phyloP scores from a whole-genome alignment of 805 yeast genomes.

The Komagataella ulmi region DNA sequence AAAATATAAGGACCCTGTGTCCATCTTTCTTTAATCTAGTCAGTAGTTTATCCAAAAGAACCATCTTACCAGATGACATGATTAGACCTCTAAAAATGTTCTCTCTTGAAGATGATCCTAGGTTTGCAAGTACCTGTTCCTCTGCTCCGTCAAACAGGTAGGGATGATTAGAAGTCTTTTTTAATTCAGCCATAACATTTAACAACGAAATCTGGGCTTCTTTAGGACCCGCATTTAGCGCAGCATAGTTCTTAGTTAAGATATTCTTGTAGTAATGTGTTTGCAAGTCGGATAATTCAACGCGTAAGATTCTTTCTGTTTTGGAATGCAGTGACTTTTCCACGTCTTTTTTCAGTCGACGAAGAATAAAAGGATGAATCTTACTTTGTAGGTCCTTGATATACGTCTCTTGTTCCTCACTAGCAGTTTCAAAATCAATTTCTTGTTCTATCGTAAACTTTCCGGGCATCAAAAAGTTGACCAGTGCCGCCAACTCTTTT shows the following conservation, averaged over 20 bases:
- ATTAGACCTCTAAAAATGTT: slow-evolving; percentile 78
- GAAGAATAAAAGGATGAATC: slow-evolving; percentile 81
- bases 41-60: slow-evolving; percentile 76
- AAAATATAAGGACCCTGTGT: slow-evolving; percentile 87
- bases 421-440: slow-evolving; percentile 86
- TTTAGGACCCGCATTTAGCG: slow-evolving; percentile 73
- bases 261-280: slow-evolving; percentile 92
- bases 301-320: slow-evolving; percentile 89
- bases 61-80: slow-evolving; percentile 99
- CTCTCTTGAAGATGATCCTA: slow-evolving; percentile 53
- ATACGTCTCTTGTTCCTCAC: slow-evolving; percentile 76
- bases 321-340: slow-evolving; percentile 94
- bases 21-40: slow-evolving; percentile 84
- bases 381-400: slow-evolving; percentile 75
- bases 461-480: slow-evolving; percentile 95
- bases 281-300: slow-evolving; percentile 88
- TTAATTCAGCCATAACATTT: slow-evolving; percentile 90
- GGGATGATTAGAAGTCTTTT: slow-evolving; percentile 96
- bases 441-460: slow-evolving; percentile 82
- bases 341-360: slow-evolving; percentile 93
- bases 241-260: slow-evolving; percentile 82
- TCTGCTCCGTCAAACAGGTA: slow-evolving; percentile 91
- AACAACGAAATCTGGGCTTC: slow-evolving; percentile 76
- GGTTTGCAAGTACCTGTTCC: slow-evolving; percentile 58
- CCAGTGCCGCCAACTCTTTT: slow-evolving; percentile 88